Percentiles rank a stretch among this genome's conserved stretches.
These are phyloP conservation scores for Pugionium cornutum DNA, from an alignment of 345 rosid species.

Conservation along the genomic window DNA sequence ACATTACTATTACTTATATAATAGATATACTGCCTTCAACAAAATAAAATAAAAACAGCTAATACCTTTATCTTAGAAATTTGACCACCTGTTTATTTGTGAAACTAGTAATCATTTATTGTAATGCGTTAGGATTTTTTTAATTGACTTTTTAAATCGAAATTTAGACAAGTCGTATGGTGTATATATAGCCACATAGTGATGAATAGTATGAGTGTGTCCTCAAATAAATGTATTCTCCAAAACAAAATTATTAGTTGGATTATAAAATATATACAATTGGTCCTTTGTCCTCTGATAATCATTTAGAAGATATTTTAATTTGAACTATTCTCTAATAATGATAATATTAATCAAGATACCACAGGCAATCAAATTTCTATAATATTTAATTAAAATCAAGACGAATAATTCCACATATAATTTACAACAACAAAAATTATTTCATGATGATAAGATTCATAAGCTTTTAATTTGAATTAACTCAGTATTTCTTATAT, in stretches of 20 bases:
- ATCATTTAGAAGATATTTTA: too few relatives aligned
- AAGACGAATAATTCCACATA: too few relatives aligned
- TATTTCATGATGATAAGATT: too few relatives aligned
- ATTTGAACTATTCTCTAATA: too few relatives aligned
- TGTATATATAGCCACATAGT: constrained; percentile 19
- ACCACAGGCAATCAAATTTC: too few relatives aligned
- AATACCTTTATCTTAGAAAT: not conserved
- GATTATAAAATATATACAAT: not conserved
- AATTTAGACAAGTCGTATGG: constrained; percentile 8
- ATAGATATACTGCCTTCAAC: not conserved
- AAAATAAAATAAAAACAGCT: not conserved
- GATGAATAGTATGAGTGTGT: constrained; percentile 23
- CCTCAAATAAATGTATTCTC: constrained; percentile 3
- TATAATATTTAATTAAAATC: too few relatives aligned
- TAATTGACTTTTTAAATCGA: not conserved
- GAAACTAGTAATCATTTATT: constrained; percentile 5
- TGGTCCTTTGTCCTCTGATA: too few relatives aligned
- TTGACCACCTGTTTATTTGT: constrained; percentile 10
- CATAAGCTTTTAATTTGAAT: too few relatives aligned
- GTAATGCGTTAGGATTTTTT: not conserved
- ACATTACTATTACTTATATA: too few relatives aligned
- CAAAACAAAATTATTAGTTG: constrained; percentile 8
- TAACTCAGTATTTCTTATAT: too few relatives aligned
- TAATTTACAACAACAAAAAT: too few relatives aligned
- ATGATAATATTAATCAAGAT: too few relatives aligned